Conservation (phyloP, 2,329 filamentous ascomycete genomes). For the Exophiala aquamarina region DNA sequence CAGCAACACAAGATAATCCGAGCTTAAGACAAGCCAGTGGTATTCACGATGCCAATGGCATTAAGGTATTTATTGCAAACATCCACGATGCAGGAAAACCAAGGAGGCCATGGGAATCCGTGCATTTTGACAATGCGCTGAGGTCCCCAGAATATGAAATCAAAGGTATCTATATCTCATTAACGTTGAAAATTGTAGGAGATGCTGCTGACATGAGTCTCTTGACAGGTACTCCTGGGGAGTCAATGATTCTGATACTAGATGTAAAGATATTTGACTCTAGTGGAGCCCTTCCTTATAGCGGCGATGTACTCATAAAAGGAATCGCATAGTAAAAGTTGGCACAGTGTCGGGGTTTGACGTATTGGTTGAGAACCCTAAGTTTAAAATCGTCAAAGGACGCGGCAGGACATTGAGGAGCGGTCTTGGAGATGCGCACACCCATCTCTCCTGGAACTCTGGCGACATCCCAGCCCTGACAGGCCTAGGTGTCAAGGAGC, state of each 20-base stretch:
- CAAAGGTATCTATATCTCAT: slow-evolving; percentile 3
- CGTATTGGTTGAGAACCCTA: slow-evolving; percentile 31
- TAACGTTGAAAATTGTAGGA: neutral
- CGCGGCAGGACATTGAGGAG: slow-evolving; percentile 49
- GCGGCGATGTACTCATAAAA: slow-evolving; percentile 41
- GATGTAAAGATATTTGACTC: slow-evolving; percentile 44
- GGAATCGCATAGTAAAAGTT: slow-evolving; percentile 38
- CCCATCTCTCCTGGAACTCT: slow-evolving; percentile 51
- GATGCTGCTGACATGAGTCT: slow-evolving; percentile 26
- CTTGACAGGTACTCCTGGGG: slow-evolving; percentile 32
- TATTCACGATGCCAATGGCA: too few species aligned
- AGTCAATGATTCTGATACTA: slow-evolving; percentile 37
- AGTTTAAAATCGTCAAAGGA: slow-evolving; percentile 40
- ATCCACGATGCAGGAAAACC: too few species aligned
- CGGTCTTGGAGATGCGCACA: slow-evolving; percentile 52
- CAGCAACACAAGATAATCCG: too few species aligned
- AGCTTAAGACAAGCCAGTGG: too few species aligned
- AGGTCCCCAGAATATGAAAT: slow-evolving; percentile 39
- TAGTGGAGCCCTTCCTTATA: slow-evolving; percentile 39
- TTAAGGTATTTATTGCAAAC: too few species aligned
- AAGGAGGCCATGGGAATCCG: too few species aligned
- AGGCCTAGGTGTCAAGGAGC: slow-evolving; percentile 48
- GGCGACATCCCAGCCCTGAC: slow-evolving; percentile 44
- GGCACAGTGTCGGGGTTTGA: slow-evolving; percentile 35
- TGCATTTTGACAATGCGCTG: too few species aligned